phyloP scores from a whole-genome alignment of 2,329 filamentous ascomycete genomes.

The Penicillium janthinellum region DNA sequence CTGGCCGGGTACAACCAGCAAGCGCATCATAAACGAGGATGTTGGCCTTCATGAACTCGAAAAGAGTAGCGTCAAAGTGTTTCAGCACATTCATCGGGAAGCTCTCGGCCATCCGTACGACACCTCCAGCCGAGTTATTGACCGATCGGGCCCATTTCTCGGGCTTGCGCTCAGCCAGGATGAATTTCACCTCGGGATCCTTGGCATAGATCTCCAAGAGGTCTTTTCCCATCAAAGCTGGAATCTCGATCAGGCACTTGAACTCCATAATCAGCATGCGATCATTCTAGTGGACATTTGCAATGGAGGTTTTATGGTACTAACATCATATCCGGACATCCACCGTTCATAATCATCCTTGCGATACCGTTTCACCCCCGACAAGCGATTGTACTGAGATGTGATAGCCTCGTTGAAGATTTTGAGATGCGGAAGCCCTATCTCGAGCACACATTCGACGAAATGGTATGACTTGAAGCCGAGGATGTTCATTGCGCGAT shows the following conservation, averaged over 20 bases:
- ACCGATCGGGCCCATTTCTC: slow-evolving; percentile 27
- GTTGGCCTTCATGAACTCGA: slow-evolving; percentile 18
- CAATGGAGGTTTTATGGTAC: no score
- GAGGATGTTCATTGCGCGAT: slow-evolving; percentile 24
- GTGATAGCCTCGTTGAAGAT: slow-evolving; percentile 21
- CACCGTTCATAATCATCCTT: slow-evolving; percentile 23
- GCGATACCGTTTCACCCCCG: slow-evolving; percentile 19
- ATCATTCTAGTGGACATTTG: no score
- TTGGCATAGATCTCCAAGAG: slow-evolving; percentile 21
- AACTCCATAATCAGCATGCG: no score
- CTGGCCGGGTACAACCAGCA: slow-evolving; percentile 14
- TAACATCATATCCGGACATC: slow-evolving; percentile 20
- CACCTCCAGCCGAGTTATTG: slow-evolving; percentile 21
- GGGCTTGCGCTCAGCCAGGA: slow-evolving; percentile 26
- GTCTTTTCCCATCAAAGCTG: slow-evolving; percentile 21
- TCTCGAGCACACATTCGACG: slow-evolving; percentile 15
- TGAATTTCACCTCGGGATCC: slow-evolving; percentile 30
- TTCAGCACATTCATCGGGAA: slow-evolving; percentile 28
- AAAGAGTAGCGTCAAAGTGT: slow-evolving; percentile 20
- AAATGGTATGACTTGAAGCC: slow-evolving; percentile 30
- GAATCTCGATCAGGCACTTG: slow-evolving; percentile 28
- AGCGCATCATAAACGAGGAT: slow-evolving; percentile 13
- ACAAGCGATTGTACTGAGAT: slow-evolving; percentile 23
- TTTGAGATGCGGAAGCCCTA: slow-evolving; percentile 19
- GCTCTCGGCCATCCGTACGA: not conserved